phyloP scores from a whole-genome alignment of 225 moss, liverwort and hornwort species.

The Climacium dendroides region DNA sequence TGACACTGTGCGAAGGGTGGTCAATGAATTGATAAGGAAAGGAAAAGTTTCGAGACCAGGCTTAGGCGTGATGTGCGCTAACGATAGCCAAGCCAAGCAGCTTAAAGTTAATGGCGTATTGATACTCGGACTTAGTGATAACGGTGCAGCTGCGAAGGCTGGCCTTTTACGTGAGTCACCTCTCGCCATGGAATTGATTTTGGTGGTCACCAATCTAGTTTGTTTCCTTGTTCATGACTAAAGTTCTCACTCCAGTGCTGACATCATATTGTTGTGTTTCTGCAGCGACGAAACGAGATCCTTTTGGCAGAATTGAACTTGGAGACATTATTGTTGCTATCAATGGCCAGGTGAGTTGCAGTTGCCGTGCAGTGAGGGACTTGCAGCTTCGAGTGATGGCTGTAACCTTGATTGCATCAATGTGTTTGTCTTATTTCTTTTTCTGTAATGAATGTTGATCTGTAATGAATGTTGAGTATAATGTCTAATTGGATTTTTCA shows the following conservation, averaged over 20 bases:
- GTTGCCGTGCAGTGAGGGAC: background rate
- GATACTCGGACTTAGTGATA: slow-evolving; percentile 21
- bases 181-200: background rate
- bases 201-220: background rate
- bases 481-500: background rate
- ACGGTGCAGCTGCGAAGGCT: slow-evolving; percentile 38
- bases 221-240: background rate
- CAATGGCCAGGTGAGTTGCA: slow-evolving; percentile 41
- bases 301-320: slow-evolving; percentile 39
- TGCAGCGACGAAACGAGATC: slow-evolving; percentile 51
- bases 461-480: background rate
- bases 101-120: slow-evolving; percentile 42
- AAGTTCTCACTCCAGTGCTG: background rate
- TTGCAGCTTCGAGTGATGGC: background rate
- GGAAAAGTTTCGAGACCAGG: slow-evolving; percentile 51
- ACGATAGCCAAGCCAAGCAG: slow-evolving; percentile 40
- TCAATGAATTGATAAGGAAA: slow-evolving; percentile 40
- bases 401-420: background rate
- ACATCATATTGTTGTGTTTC: background rate
- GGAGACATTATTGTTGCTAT: slow-evolving; percentile 44
- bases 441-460: background rate
- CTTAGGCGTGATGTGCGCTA: slow-evolving; percentile 43
- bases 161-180: slow-evolving; percentile 33
- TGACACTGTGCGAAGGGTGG: slow-evolving; percentile 46
- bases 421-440: background rate